Base-by-base conservation (phyloP, 2,329 filamentous ascomycete species). In the Fusarium longipes region DNA sequence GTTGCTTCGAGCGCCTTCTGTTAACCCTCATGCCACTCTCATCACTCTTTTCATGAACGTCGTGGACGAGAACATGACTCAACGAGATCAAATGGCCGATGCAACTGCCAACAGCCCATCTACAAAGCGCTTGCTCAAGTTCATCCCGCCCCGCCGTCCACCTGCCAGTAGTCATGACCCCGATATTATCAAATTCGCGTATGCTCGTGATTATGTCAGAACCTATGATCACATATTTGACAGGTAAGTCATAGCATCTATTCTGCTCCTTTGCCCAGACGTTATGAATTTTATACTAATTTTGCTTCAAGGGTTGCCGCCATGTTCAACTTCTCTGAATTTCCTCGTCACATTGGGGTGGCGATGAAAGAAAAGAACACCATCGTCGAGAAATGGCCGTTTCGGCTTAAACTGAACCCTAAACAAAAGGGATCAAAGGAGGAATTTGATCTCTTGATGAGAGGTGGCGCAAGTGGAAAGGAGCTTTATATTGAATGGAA, bases 1-100 rank as follows among this genome's bases (percentile, higher is more conserved):
- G 3, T 20, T 67, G 9, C 57, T 66, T 10, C 49, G 33, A 10
- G 10, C 20, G 2, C 39, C 14, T 32, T 15, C 42, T 7, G 10
- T 14, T 5, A 66, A 67, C n/a, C 45, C 49, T 17, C 48, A 58
- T 8, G 62, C 57, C 9, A 67, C 64, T 9, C 38, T 67, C 8
- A 49, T 67, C 38, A 52, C 57, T 5, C n/a, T 56, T 0, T 66
- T 67, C 36, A 49, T 57, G 49, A 66, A 44, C 5, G 12, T 36
- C 20, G 38, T 63, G 12, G 32, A 51, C 5, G 39, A 42, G 1
- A 22, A 33, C 3, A 25, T 36, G 35, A 56, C 15, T 24, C 25
- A 44, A 8, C 18, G 40, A 32, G 50, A 50, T 29, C 17, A 20
- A 32, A 44, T 17, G 8, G 12, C 20, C 2, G 48, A 53, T 14